Base-by-base conservation (phyloP, 768 basidiomycete species). In the Symmetrospora coprosmae region DNA sequence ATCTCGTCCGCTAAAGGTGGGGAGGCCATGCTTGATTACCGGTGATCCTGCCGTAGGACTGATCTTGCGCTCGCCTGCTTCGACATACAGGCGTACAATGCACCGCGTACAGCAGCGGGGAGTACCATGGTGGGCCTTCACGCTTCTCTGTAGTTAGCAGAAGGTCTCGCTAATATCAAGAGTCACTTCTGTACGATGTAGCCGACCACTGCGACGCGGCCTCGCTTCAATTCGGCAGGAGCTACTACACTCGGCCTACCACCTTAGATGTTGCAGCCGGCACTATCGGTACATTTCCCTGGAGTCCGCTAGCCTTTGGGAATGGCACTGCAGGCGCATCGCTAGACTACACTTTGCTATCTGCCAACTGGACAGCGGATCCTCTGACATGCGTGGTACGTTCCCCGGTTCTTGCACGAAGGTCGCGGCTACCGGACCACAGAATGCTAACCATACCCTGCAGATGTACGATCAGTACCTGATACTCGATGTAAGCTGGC, bases 391-490 rank as follows among this genome's bases (percentile, higher is more conserved):
- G 39, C 19, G 61, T 41, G 51, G 55, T 58, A 41, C 43, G 55
- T 23, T 46, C 23, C 47, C 11, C 17, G n/a, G 25, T n/a, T n/a
- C 2, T 14, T n/a, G 23, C 35, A n/a, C n/a, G n/a, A n/a, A n/a
- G n/a, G n/a, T n/a, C n/a, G n/a, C n/a, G n/a, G n/a, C n/a, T n/a
- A n/a, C n/a, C n/a, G n/a, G n/a, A n/a, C n/a, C n/a, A n/a, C n/a
- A n/a, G n/a, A n/a, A n/a, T n/a, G n/a, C n/a, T n/a, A n/a, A n/a
- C 23, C 21, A 8, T 38, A 23, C 11, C 51, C 14, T 19, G 30
- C 55, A 58, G 55, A 56, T 49, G 53, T 63, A 37, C 34, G 62
- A 63, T 43, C 62, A 63, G 30, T 58, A 19, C n/a, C 23, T 63
- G 1, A 45, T 51, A n/a, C n/a, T n/a, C n/a, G n/a, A n/a, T n/a